Evolutionary conservation across 139 green algal genomes (phyloP).

Genomic region (Closterium sp.): DNA sequence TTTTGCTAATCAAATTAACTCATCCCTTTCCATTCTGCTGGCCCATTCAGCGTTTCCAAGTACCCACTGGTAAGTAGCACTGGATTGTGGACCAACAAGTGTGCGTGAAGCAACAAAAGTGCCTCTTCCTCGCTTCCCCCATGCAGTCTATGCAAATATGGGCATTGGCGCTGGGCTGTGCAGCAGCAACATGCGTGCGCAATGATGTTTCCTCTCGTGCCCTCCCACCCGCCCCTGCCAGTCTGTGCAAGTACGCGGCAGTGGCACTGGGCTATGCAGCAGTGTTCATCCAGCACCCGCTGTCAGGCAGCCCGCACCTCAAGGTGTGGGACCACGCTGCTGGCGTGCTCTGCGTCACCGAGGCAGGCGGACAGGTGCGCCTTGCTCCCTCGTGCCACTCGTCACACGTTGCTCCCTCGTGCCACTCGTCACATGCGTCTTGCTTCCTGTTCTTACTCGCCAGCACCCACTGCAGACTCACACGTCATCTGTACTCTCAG

Average conservation of each 20-base stretch:
- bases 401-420: no score
- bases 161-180: neutral
- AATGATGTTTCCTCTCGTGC: neutral
- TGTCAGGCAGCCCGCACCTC: neutral
- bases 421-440: no score
- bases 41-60: no score
- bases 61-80: no score
- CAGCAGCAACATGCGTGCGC: neutral
- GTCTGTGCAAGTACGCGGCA: conserved; percentile 48
- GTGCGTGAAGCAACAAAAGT: no score
- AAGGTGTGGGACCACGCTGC: conserved; percentile 48
- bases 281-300: conserved; percentile 40
- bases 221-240: neutral
- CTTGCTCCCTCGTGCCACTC: neutral
- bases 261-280: conserved; percentile 13
- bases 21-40: no score
- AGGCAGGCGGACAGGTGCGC: conserved; percentile 38
- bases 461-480: no score
- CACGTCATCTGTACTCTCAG: no score
- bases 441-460: no score
- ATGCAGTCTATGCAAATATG: neutral
- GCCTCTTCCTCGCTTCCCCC: neutral
- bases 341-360: conserved; percentile 37
- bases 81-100: no score
- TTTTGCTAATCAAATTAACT: no score